phyloP scores from a whole-genome alignment of 2,329 filamentous ascomycete species.

The Dothideomycetes sp. region DNA sequence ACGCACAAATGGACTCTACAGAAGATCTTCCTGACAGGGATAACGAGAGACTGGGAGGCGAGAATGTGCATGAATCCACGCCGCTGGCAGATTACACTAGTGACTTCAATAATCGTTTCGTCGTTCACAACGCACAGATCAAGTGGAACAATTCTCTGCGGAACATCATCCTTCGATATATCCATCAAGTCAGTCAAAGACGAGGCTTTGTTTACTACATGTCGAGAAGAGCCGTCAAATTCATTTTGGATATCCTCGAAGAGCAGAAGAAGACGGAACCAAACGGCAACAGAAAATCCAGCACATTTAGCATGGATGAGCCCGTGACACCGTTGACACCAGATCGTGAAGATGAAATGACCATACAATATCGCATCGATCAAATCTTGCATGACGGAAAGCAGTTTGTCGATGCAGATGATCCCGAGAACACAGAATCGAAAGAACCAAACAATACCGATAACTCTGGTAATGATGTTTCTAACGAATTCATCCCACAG shows the following conservation, averaged over 20 bases:
- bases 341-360: conserved; percentile 51
- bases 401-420: conserved; percentile 68
- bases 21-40: conserved; percentile 41
- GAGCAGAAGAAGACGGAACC: conserved; percentile 71
- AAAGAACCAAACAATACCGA: conserved; percentile 24
- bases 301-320: conserved; percentile 2
- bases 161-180: conserved; percentile 94
- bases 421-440: conserved; percentile 32
- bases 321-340: conserved; percentile 23
- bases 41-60: conserved; percentile 17
- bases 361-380: conserved; percentile 76
- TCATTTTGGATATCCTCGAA: conserved; percentile 94
- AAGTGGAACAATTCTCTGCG: conserved; percentile 97
- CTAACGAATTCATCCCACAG: conserved; percentile 78
- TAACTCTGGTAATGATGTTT: conserved; percentile 61
- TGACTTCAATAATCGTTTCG: conserved; percentile 97
- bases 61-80: conserved; percentile 51
- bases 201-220: conserved; percentile 97
- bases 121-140: conserved; percentile 92
- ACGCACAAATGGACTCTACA: conserved; percentile 30
- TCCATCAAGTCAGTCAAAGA: conserved; percentile 91
- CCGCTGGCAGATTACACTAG: conserved; percentile 74
- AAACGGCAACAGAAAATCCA: conserved; percentile 1
- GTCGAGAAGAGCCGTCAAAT: conserved; percentile 90
- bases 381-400: conserved; percentile 77